Conservation (phyloP, 345 rosid genomes). For the Kernera saxatilis region DNA sequence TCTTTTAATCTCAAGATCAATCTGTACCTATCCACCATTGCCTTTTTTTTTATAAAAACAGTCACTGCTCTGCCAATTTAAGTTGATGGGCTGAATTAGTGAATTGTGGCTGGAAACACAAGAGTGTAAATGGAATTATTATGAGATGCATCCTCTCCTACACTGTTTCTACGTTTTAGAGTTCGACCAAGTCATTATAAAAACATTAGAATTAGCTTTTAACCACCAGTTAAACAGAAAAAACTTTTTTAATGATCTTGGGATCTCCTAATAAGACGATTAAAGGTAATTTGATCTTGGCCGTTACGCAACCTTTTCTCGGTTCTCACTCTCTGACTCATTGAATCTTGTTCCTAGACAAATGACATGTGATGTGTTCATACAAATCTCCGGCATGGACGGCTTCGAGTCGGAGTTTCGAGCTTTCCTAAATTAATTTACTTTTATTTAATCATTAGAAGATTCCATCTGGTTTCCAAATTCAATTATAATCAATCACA, state of each 20-base stretch:
- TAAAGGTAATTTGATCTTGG: conserved; percentile 3
- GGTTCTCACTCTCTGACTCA: conserved; percentile 14
- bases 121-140: background rate
- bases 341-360: conserved; percentile 28
- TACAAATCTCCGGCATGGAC: conserved; percentile 1
- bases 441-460: conserved; percentile 8
- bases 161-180: background rate
- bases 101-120: background rate
- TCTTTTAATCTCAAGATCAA: background rate
- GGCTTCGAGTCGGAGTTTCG: background rate
- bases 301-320: conserved; percentile 23
- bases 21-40: background rate
- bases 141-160: background rate
- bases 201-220: background rate
- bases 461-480: conserved; percentile 17
- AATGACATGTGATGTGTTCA: conserved; percentile 31
- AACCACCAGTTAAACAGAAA: background rate
- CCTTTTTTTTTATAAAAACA: no score
- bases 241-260: background rate
- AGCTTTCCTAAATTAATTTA: background rate
- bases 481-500: no score
- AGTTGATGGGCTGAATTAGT: background rate
- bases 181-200: background rate
- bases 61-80: background rate
- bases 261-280: background rate